Evolutionary conservation across 2,329 filamentous ascomycete genomes (phyloP).

Genomic region (Claviceps purpurea): DNA sequence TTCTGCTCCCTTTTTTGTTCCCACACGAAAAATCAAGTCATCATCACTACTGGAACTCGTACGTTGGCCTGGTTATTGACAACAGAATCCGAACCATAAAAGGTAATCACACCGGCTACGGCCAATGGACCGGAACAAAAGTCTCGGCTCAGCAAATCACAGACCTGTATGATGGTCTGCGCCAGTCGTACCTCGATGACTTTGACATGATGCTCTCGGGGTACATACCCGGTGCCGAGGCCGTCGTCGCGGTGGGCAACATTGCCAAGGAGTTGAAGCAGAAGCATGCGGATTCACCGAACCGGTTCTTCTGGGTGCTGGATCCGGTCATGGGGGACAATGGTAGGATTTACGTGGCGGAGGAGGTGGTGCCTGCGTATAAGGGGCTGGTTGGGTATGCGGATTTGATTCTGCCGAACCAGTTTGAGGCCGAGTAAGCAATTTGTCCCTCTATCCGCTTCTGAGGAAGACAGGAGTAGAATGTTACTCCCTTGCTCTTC

Average conservation of each 20-base stretch:
- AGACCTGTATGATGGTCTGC: slow-evolving; percentile 73
- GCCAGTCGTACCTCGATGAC: slow-evolving; percentile 69
- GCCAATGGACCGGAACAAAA: slow-evolving; percentile 73
- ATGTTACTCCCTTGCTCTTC: background rate
- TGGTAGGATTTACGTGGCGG: slow-evolving; percentile 77
- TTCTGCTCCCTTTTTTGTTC: too few species aligned
- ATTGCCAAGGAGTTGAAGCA: slow-evolving; percentile 72
- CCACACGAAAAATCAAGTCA: too few species aligned
- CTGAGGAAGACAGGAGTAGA: background rate
- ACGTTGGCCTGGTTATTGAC: too few species aligned
- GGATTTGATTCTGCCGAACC: slow-evolving; percentile 88
- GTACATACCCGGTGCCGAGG: slow-evolving; percentile 79
- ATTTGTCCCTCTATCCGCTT: slow-evolving; percentile 8
- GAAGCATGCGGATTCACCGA: slow-evolving; percentile 47
- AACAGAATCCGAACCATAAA: slow-evolving; percentile 3
- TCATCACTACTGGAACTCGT: too few species aligned
- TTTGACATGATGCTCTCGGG: slow-evolving; percentile 94
- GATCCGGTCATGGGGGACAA: slow-evolving; percentile 99
- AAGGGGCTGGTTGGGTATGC: slow-evolving; percentile 66
- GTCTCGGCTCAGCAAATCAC: slow-evolving; percentile 71
- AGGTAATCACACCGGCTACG: slow-evolving; percentile 95
- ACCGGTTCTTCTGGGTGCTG: slow-evolving; percentile 89
- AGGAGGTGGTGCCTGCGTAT: slow-evolving; percentile 86
- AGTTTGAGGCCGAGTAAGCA: slow-evolving; percentile 86
- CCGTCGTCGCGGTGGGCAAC: slow-evolving; percentile 68